Conservation (phyloP, 306 rosid genomes). For the Trichosanthes truncata region DNA sequence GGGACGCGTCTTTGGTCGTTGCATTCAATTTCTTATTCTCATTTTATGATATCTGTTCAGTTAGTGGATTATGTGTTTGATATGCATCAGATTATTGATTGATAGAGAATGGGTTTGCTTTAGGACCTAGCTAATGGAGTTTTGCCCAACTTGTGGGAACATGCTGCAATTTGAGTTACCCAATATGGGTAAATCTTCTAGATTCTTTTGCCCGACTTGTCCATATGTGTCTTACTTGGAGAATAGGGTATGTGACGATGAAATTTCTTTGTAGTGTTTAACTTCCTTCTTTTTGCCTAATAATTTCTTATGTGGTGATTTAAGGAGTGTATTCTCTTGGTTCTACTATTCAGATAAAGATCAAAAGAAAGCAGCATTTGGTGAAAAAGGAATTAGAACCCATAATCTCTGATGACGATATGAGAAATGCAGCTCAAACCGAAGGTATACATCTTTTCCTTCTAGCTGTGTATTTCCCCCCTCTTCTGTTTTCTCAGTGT, state of each 20-base stretch:
- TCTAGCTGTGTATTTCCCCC: neutral
- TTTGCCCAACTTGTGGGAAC: slow-evolving; percentile 53
- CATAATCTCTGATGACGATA: slow-evolving; percentile 33
- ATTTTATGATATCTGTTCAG: neutral
- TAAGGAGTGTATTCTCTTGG: neutral
- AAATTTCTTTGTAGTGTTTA: neutral
- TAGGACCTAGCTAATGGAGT: slow-evolving; percentile 29
- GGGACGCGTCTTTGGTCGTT: neutral
- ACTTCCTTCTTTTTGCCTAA: neutral
- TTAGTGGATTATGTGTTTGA: neutral
- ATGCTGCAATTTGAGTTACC: slow-evolving; percentile 43
- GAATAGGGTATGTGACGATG: slow-evolving; percentile 16
- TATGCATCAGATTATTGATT: neutral
- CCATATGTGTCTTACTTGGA: slow-evolving; percentile 40
- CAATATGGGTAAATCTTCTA: slow-evolving; percentile 28
- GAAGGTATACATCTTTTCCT: slow-evolving; percentile 26
- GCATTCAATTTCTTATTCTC: neutral
- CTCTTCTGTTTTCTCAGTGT: neutral
- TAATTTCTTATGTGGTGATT: neutral
- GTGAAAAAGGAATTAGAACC: slow-evolving; percentile 41
- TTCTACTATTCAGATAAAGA: slow-evolving; percentile 31
- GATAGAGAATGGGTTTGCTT: neutral
- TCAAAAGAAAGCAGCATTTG: slow-evolving; percentile 42
- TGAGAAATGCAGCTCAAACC: slow-evolving; percentile 39
- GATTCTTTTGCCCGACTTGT: slow-evolving; percentile 47